Percentiles rank a stretch among this genome's conserved stretches.
phyloP scores from a whole-genome alignment of 2,329 filamentous ascomycete species.

The Colletotrichum neosansevieriae region DNA sequence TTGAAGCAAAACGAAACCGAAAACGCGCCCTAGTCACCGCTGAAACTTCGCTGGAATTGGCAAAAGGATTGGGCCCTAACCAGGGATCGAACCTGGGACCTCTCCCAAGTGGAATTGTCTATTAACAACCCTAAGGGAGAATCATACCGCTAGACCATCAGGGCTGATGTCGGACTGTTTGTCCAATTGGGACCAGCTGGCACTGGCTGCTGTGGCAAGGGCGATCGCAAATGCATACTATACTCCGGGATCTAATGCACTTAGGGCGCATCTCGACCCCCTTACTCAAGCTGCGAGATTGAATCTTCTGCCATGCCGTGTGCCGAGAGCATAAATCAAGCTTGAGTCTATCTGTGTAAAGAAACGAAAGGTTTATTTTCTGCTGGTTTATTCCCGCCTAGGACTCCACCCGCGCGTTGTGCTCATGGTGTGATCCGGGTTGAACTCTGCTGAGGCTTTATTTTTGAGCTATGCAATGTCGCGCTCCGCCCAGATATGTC shows the following conservation, averaged over 20 bases:
- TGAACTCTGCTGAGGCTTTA: conserved; percentile 23
- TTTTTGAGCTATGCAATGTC: not conserved
- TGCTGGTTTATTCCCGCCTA: not conserved
- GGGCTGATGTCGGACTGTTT: not conserved
- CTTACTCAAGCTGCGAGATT: not conserved
- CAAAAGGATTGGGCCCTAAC: conserved; percentile 34
- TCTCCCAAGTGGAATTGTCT: conserved; percentile 5
- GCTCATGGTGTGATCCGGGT: not conserved
- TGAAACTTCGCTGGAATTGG: not conserved
- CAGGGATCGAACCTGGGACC: conserved; percentile 40
- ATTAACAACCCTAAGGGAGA: conserved; percentile 36
- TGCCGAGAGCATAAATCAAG: not conserved
- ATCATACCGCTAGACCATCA: conserved; percentile 41
- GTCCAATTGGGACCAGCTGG: not conserved
- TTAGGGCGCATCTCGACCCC: not conserved
- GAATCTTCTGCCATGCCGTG: not conserved
- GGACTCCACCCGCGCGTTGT: not conserved
- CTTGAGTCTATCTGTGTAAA: not conserved
- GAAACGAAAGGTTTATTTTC: not conserved
- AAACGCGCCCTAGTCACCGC: not conserved
- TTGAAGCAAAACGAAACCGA: not conserved
- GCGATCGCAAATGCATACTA: not conserved
- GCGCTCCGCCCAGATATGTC: not conserved
- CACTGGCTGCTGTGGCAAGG: not conserved
- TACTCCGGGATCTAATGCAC: not conserved